phyloP scores from a whole-genome alignment of 805 yeast species.

The Ogataea nakhonphanomensis region DNA sequence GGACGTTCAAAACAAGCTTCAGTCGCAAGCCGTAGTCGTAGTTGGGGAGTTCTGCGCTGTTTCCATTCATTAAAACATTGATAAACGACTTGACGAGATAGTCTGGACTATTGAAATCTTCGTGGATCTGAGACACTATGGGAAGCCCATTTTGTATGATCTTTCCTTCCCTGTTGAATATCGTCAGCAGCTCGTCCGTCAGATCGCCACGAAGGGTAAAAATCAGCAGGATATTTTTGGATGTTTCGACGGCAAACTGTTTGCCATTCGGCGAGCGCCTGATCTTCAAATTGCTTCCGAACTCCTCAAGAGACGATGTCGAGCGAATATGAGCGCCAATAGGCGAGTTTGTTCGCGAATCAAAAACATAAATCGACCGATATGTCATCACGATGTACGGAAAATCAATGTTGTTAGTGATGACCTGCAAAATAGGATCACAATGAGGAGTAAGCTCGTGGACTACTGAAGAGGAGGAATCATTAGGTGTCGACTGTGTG shows the following conservation, averaged over 20 bases:
- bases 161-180: constrained; percentile 29
- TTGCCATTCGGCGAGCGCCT: constrained; percentile 36
- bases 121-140: constrained; percentile 10
- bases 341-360: constrained; percentile 43
- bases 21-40: constrained; percentile 32
- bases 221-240: constrained; percentile 37
- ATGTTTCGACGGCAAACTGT: constrained; percentile 40
- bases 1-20: constrained; percentile 34
- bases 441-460: constrained; percentile 26
- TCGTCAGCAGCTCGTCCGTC: constrained; percentile 30
- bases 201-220: constrained; percentile 37
- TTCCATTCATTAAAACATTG: constrained; percentile 24
- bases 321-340: constrained; percentile 46
- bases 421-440: constrained; percentile 33
- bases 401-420: constrained; percentile 21
- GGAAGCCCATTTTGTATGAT: constrained; percentile 36
- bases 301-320: constrained; percentile 39
- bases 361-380: constrained; percentile 37
- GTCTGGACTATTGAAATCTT: constrained; percentile 10
- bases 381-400: constrained; percentile 36
- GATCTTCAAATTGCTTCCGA: constrained; percentile 44
- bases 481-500: constrained; percentile 10
- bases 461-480: constrained; percentile 5
- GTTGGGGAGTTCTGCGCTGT: constrained; percentile 28
- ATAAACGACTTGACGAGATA: constrained; percentile 27